phyloP scores from a whole-genome alignment of 371 early-diverging fungal genomes.

The Funneliformis caledonium region DNA sequence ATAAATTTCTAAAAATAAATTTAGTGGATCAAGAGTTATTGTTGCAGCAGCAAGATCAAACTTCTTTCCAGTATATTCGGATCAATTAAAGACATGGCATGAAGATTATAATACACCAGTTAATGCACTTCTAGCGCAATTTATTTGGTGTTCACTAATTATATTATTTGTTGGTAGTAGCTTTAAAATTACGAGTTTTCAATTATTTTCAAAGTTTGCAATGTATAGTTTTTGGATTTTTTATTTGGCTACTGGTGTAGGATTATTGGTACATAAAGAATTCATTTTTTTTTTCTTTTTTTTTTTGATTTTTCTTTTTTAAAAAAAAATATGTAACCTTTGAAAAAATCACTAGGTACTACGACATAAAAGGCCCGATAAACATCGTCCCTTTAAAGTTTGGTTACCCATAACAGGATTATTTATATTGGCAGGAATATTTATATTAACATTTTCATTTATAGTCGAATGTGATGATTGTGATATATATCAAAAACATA shows the following conservation, averaged over 20 bases:
- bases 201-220: not conserved
- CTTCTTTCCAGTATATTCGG: not conserved
- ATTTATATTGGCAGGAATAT: not conserved
- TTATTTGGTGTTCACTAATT: not conserved
- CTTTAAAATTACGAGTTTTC: not conserved
- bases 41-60: not conserved
- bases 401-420: not conserved
- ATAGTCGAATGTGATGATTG: not conserved
- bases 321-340: too few species aligned
- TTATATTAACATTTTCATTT: not conserved
- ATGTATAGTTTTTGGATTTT: not conserved
- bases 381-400: too few species aligned
- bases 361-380: not conserved
- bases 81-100: not conserved
- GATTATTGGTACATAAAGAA: not conserved
- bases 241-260: not conserved
- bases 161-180: not conserved
- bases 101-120: not conserved
- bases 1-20: not conserved
- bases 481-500: not conserved
- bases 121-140: conserved; percentile 18
- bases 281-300: too few species aligned
- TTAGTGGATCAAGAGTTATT: conserved; percentile 30
- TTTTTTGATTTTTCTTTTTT: too few species aligned
- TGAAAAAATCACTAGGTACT: not conserved